Evolutionary conservation across 2,329 filamentous ascomycete genomes (phyloP).

Genomic region (Fonsecaea nubica): DNA sequence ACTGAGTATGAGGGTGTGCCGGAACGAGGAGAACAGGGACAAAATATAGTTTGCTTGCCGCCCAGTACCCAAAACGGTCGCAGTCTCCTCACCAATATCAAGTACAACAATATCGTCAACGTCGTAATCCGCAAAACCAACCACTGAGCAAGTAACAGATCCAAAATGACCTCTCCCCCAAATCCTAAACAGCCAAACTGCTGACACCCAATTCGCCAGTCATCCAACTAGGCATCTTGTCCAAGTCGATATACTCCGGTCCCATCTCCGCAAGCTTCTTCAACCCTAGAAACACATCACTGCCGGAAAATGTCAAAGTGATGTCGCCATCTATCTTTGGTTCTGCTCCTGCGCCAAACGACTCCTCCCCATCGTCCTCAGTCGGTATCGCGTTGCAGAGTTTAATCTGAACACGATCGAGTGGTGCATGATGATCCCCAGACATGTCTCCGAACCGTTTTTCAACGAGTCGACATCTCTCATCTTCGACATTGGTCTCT

Average conservation of each 20-base stretch:
- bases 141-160: background rate
- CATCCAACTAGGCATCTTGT: conserved; percentile 87
- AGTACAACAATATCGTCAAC: background rate
- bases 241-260: conserved; percentile 65
- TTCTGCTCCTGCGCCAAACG: background rate
- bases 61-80: too few species aligned
- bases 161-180: background rate
- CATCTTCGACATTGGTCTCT: conserved; percentile 2
- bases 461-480: conserved; percentile 17
- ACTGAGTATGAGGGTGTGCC: too few species aligned
- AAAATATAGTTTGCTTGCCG: too few species aligned
- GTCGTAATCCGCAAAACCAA: background rate
- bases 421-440: conserved; percentile 30
- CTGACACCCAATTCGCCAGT: conserved; percentile 85
- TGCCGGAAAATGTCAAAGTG: conserved; percentile 71
- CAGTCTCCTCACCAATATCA: too few species aligned
- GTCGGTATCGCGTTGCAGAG: conserved; percentile 18
- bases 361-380: background rate
- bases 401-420: conserved; percentile 36
- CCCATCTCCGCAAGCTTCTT: conserved; percentile 78
- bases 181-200: conserved; percentile 64
- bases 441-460: conserved; percentile 34
- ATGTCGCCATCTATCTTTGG: conserved; percentile 40
- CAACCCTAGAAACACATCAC: conserved; percentile 81
- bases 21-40: too few species aligned